Percentiles rank a stretch among this genome's conserved stretches.
These are phyloP conservation scores for Usnea hakonensis DNA, from an alignment of 495 filamentous ascomycete species.

Conservation along the genomic window DNA sequence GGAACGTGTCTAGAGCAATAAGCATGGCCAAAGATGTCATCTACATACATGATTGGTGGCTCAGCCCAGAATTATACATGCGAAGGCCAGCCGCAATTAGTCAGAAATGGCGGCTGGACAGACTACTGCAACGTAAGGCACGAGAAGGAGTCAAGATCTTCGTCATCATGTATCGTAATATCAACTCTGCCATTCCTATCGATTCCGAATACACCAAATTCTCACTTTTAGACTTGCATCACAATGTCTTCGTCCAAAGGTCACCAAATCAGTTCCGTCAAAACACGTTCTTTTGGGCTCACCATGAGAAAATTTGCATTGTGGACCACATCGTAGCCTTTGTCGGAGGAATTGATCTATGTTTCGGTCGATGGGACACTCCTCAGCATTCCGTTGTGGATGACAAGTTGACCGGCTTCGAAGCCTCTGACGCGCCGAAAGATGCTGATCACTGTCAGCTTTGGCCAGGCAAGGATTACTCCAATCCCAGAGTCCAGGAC, in stretches of 20 bases:
- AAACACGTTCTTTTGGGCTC: conserved; percentile 99
- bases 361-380: conserved; percentile 96
- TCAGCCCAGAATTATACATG: conserved; percentile 95
- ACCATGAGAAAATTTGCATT: conserved; percentile 94
- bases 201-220: conserved; percentile 99
- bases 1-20: conserved; percentile 95
- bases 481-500: conserved; percentile 89
- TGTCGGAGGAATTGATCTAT: conserved; percentile 92
- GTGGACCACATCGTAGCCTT: conserved; percentile 97
- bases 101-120: conserved; percentile 96
- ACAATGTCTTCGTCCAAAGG: conserved; percentile 91
- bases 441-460: conserved; percentile 92
- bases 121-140: conserved; percentile 89
- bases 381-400: conserved; percentile 85
- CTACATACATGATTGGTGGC: conserved; percentile 99
- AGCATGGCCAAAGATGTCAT: conserved; percentile 98
- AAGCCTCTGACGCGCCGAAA: conserved; percentile 63
- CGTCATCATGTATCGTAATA: conserved; percentile 96
- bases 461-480: conserved; percentile 98
- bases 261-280: conserved; percentile 97
- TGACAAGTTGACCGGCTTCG: conserved; percentile 93
- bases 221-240: conserved; percentile 89
- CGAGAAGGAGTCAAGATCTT: conserved; percentile 95
- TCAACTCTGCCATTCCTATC: conserved; percentile 95
- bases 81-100: conserved; percentile 90